Percentiles rank a stretch among this genome's conserved stretches.
Evolutionary conservation across 352 stramenopile genomes (phyloP).

Genomic region (Phytophthora nicotianae): DNA sequence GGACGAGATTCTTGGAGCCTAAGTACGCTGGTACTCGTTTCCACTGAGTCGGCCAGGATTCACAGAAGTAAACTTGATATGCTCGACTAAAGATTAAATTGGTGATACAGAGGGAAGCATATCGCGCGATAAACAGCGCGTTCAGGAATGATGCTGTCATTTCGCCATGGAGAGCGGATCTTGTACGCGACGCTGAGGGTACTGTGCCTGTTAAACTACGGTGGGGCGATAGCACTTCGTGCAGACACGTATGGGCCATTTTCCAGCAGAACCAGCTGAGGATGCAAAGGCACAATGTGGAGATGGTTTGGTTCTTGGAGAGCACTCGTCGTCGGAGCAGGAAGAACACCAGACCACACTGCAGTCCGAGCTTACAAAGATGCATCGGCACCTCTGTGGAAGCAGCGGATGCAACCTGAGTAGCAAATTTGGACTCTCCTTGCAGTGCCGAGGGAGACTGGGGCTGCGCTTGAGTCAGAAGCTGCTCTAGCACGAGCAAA

Average conservation of each 20-base stretch:
- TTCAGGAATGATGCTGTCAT: constrained; percentile 46
- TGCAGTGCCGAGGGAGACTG: constrained; percentile 3
- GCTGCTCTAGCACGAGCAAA: constrained; percentile 35
- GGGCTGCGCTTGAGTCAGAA: constrained; percentile 21
- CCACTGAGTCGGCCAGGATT: constrained; percentile 50
- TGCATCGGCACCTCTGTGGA: constrained; percentile 39
- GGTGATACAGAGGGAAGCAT: constrained; percentile 29
- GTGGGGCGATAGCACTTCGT: constrained; percentile 31
- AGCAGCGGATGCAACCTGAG: constrained; percentile 22
- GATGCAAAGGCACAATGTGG: constrained; percentile 50
- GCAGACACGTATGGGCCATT: constrained; percentile 53
- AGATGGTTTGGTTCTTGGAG: constrained; percentile 36
- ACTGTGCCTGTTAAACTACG: background rate
- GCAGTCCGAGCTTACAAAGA: constrained; percentile 49
- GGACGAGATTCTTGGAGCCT: constrained; percentile 64
- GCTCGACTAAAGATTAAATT: constrained; percentile 47
- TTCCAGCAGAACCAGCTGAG: constrained; percentile 52
- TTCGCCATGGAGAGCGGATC: constrained; percentile 14
- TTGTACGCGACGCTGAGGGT: background rate
- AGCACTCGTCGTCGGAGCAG: constrained; percentile 41
- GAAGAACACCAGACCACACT: constrained; percentile 56
- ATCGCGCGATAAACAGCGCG: constrained; percentile 54
- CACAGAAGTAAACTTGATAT: constrained; percentile 62
- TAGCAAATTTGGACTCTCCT: constrained; percentile 9
- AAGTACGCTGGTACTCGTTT: constrained; percentile 57